Evolutionary conservation across 805 yeast species (phyloP).

Genomic region (Kodamaea neixiangensis): DNA sequence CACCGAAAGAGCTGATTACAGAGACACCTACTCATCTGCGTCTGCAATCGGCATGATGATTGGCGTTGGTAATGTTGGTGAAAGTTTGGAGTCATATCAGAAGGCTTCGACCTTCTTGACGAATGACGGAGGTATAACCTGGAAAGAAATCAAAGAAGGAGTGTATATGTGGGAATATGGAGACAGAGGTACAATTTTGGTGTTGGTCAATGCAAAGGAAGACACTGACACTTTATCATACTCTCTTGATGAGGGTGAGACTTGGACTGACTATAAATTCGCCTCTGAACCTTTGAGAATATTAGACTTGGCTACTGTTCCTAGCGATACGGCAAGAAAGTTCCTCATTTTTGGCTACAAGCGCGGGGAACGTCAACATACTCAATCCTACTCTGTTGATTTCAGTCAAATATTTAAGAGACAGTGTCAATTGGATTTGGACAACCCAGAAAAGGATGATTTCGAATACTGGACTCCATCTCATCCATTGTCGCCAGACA

Average conservation of each 20-base stretch:
- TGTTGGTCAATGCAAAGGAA: conserved; percentile 61
- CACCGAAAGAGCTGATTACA: conserved; percentile 79
- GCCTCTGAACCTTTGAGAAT: conserved; percentile 56
- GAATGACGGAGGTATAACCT: conserved; percentile 86
- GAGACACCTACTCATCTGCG: conserved; percentile 85
- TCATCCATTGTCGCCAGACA: conserved; percentile 36
- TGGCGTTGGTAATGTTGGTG: conserved; percentile 94
- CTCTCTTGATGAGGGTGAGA: conserved; percentile 76
- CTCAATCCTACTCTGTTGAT: conserved; percentile 45
- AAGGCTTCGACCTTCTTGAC: conserved; percentile 75
- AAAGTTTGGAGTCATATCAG: conserved; percentile 45
- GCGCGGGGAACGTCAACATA: conserved; percentile 38
- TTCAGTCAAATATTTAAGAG: conserved; percentile 36
- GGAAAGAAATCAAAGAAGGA: conserved; percentile 79
- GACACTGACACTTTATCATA: conserved; percentile 60
- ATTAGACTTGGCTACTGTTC: conserved; percentile 82
- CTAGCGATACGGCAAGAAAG: conserved; percentile 83
- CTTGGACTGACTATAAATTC: conserved; percentile 72
- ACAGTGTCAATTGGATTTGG: conserved; percentile 46
- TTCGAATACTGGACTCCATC: conserved; percentile 46
- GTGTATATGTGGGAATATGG: conserved; percentile 93
- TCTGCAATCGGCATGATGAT: conserved; percentile 88
- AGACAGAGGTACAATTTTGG: conserved; percentile 87
- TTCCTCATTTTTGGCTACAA: conserved; percentile 62
- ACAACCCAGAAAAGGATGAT: conserved; percentile 42